Evolutionary conservation across 768 basidiomycete species (phyloP), one percentile per base, ranked within the genome.

Genomic region (Strobilomyces confusus): DNA sequence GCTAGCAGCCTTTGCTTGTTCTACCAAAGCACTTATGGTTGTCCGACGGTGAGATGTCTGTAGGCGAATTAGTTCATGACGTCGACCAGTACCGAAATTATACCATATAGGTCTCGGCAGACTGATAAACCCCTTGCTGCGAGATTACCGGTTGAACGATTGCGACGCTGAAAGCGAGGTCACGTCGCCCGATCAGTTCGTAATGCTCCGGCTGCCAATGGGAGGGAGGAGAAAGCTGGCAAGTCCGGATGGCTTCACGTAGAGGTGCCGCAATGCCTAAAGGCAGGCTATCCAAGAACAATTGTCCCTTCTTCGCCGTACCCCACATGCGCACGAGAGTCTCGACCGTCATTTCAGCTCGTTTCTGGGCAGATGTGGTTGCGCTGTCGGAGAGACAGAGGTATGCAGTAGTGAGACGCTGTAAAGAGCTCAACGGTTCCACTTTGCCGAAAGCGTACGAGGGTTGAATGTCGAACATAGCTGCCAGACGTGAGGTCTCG

Each of bases 171-270:
- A 60, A 69, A 6, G 68, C 68, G 4, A 69, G 52, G 33, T 69
- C 68, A 14, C 64, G 68, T 22, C 68, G 66, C 20, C 68, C 68
- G 33, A 69, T 61, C 9, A 69, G 55, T 8, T 69, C 68, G 30
- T 69, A 69, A 49, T 71, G 70, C 23, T 71, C 70, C 25, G 70
- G 59, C 0, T 84, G 78, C 92, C 92, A 94, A 56, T 84, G 78
- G 5, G 77, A 75, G 1, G 86, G 83, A 3, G 95, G 90, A 0
- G 83, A 79, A 7, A 87, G 69, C 64, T 95, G 93, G 56, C 91
- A 92, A 9, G 86, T 84, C 55, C 92, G 73, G n/a, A 88, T 76
- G 1, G 89, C 90, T 67, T 98, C 97, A 49, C 86, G 74, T 5
- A 98, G 71, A 2, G 95, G 95, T 0, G 85, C 79, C 2, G 85